These are phyloP conservation scores for Priceomyces fermenticarens DNA, from an alignment of 805 yeast species.

Conservation along the genomic window DNA sequence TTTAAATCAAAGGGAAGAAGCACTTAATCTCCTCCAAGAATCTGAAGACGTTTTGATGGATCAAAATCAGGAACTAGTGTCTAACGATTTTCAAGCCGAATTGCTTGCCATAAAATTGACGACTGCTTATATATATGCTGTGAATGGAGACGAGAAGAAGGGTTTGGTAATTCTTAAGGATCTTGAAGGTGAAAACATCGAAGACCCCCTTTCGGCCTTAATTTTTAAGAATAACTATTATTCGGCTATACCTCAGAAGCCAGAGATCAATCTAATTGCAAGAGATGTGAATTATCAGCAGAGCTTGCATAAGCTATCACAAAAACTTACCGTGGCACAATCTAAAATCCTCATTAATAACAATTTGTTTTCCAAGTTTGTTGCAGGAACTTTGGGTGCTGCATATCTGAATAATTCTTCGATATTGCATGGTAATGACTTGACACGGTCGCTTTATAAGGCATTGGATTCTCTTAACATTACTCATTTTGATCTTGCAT, in stretches of 20 bases:
- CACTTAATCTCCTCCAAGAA: constrained; percentile 42
- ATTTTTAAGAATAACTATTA: constrained; percentile 45
- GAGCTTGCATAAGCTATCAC: constrained; percentile 30
- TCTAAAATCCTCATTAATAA: constrained; percentile 40
- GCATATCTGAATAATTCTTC: constrained; percentile 20
- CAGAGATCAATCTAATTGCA: constrained; percentile 27
- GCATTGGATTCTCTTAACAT: constrained; percentile 27
- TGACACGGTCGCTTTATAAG: constrained; percentile 26
- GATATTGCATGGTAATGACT: constrained; percentile 22
- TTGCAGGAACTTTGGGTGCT: constrained; percentile 36
- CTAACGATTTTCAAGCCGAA: constrained; percentile 44
- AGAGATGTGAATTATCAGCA: constrained; percentile 35
- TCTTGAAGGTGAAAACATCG: constrained; percentile 24
- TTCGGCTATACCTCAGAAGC: constrained; percentile 20
- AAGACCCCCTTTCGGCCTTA: constrained; percentile 40
- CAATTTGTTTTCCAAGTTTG: constrained; percentile 40
- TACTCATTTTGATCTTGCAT: constrained; percentile 21
- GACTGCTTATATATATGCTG: constrained; percentile 51
- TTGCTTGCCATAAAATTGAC: constrained; percentile 61
- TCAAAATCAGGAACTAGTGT: constrained; percentile 37
- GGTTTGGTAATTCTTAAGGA: constrained; percentile 35
- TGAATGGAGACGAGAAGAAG: constrained; percentile 27
- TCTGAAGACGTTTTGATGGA: constrained; percentile 44
- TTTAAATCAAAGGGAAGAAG: constrained; percentile 32
- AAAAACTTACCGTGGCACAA: constrained; percentile 35